Base-by-base conservation (phyloP, 2,329 filamentous ascomycete genomes). In the Penicillium sp. region DNA sequence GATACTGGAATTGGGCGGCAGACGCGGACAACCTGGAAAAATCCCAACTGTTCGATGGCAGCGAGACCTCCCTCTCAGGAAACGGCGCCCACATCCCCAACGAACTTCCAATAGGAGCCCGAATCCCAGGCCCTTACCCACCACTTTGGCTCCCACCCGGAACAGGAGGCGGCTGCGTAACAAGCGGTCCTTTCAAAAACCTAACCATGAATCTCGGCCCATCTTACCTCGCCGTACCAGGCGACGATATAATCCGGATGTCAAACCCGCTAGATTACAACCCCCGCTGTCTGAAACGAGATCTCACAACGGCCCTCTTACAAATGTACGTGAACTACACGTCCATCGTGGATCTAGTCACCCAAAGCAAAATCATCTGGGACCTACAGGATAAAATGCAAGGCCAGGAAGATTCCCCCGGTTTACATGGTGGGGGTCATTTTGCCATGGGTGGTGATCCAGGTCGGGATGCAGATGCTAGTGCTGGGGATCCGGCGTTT, bases 11-110 rank as follows among this genome's bases (percentile, higher is more conserved):
- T 66, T 83, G 79, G 79, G 64, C 71, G 3, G 70, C 74, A 23
- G 77, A 74, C 43, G 72, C 74, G 27, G 56, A 62, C n/a, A 66
- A 70, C 16, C 65, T 78, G 39, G 63, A 71, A 42, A 75, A 68
- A 60, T 82, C 79, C 1, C 70, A 79, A 9, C 68, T 83, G 50
- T 82, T 82, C 58, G 80, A 84, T 59, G 82, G 82, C 14, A 79
- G 74, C 53, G 77, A 74, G 1, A 72, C 71, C 7, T 79, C 76
- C 19, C 72, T 83, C 64, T 75, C 73, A 3, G 80, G 81, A 10
- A 78, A 82, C 61, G 80, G 81, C 3, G 75, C 58, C 8, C 69
- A 69, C 52, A 65, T 76, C 42, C 47, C 64, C 3, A 55, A 67
- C 45, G 64, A 67, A 50, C 21, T 64, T 16, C 62, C 69, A 25